Conservation (phyloP, 202 grass and related monocot genomes). For the Cymbopogon flexuosus region DNA sequence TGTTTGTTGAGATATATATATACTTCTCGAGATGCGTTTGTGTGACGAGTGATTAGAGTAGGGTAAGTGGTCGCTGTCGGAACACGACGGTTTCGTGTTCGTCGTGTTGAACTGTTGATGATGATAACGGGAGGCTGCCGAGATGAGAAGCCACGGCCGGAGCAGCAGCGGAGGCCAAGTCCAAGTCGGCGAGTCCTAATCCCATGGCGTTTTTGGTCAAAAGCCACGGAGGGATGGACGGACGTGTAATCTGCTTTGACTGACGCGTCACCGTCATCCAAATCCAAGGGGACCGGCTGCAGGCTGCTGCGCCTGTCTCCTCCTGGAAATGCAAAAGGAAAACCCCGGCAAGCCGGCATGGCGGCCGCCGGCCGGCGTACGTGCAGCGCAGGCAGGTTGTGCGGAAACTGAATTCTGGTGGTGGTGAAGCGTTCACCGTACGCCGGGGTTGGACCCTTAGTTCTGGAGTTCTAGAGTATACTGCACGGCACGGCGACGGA, state of each 20-base stretch:
- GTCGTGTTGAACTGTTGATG: background rate
- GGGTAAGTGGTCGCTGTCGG: constrained; percentile 21
- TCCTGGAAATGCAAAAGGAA: too few relatives aligned
- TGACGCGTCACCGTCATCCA: background rate
- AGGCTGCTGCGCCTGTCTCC: too few relatives aligned
- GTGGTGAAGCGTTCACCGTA: too few relatives aligned
- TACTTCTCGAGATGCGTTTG: background rate
- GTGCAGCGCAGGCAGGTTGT: too few relatives aligned
- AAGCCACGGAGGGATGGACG: background rate
- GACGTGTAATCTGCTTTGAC: background rate
- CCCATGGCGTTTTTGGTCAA: background rate
- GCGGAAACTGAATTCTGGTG: too few relatives aligned
- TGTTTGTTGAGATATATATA: background rate
- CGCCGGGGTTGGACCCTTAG: too few relatives aligned
- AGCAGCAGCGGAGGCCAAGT: background rate
- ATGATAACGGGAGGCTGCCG: background rate
- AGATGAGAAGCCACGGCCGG: constrained; percentile 1
- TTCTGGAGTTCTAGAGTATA: too few relatives aligned
- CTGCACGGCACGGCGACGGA: too few relatives aligned
- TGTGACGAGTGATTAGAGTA: background rate
- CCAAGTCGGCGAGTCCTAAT: too few relatives aligned
- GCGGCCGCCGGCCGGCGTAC: too few relatives aligned
- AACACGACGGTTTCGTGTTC: background rate
- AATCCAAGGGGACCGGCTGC: too few relatives aligned
- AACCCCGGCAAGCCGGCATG: too few relatives aligned